These are phyloP conservation scores for Carallia pectinifolia DNA, from an alignment of 345 rosid species.

Conservation along the genomic window DNA sequence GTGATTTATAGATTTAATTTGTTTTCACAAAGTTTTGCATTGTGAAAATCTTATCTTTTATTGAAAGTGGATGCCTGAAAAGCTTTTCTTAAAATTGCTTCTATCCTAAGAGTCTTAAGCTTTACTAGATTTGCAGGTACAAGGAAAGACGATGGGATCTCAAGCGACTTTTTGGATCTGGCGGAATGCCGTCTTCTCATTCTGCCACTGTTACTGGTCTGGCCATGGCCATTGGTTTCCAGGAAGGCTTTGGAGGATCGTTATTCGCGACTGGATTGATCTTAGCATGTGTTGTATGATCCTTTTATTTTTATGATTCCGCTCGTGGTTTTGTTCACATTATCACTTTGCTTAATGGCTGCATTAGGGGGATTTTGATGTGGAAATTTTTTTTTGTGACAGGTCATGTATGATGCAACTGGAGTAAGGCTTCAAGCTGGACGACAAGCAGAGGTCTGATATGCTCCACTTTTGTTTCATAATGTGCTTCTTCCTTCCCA, in stretches of 20 bases:
- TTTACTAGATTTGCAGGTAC: conserved; percentile 58
- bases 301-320: neutral
- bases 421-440: conserved; percentile 90
- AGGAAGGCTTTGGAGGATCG: conserved; percentile 72
- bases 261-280: conserved; percentile 56
- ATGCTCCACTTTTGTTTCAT: conserved; percentile 6
- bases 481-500: neutral
- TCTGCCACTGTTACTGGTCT: conserved; percentile 78
- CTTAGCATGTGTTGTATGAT: conserved; percentile 70
- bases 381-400: conserved; percentile 17
- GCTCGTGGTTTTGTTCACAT: neutral
- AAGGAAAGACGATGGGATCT: conserved; percentile 69
- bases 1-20: neutral
- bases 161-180: conserved; percentile 76
- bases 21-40: neutral
- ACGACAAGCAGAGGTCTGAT: conserved; percentile 82
- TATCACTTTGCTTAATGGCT: neutral
- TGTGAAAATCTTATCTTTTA: neutral
- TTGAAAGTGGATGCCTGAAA: no score
- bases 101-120: conserved; percentile 38
- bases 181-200: conserved; percentile 98
- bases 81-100: neutral
- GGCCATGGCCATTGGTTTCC: conserved; percentile 65
- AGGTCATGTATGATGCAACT: conserved; percentile 94
- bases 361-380: neutral